A percentile compares a stretch with the other conserved stretches of the same genome.
These are phyloP conservation scores for Russula sp. DNA, from an alignment of 768 basidiomycete species.

Conservation along the genomic window DNA sequence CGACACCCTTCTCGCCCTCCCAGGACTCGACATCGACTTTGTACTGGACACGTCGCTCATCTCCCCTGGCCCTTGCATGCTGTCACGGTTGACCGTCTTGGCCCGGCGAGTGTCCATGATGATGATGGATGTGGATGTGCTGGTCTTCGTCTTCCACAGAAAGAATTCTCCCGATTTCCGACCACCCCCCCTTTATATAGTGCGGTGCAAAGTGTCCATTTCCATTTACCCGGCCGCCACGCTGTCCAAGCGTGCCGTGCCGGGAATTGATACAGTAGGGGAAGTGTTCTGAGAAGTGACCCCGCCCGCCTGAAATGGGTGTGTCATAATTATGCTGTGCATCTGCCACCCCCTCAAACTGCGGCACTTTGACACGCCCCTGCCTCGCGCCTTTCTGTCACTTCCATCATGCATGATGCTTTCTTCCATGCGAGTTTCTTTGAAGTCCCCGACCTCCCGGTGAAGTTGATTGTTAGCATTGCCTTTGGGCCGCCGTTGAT, in stretches of 20 bases:
- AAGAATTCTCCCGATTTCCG: slow-evolving; percentile 1
- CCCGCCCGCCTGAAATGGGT: neutral
- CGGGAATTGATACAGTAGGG: neutral
- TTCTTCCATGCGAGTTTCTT: neutral
- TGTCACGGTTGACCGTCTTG: slow-evolving; percentile 2
- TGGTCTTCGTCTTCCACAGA: no score
- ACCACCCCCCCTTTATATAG: slow-evolving; percentile 6
- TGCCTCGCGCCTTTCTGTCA: neutral
- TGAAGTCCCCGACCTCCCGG: neutral
- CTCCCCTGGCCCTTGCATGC: slow-evolving; percentile 8
- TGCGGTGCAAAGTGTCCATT: neutral
- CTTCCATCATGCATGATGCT: no score
- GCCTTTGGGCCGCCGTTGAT: neutral
- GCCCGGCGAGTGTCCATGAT: slow-evolving; percentile 1
- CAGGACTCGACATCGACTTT: slow-evolving; percentile 11
- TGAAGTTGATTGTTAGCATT: neutral
- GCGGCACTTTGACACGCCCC: slow-evolving; percentile 6
- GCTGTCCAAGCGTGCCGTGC: slow-evolving; percentile 24
- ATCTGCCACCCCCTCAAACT: neutral
- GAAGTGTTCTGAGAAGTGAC: neutral
- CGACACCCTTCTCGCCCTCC: slow-evolving; percentile 29
- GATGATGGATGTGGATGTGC: no score
- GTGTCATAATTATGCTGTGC: slow-evolving; percentile 26
- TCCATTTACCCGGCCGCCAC: slow-evolving; percentile 17
- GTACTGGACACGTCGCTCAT: slow-evolving; percentile 5